A percentile compares a stretch with the other conserved stretches of the same genome.
These are phyloP conservation scores for Xylaria sp. DNA, from an alignment of 2,329 filamentous ascomycete species.

Conservation along the genomic window DNA sequence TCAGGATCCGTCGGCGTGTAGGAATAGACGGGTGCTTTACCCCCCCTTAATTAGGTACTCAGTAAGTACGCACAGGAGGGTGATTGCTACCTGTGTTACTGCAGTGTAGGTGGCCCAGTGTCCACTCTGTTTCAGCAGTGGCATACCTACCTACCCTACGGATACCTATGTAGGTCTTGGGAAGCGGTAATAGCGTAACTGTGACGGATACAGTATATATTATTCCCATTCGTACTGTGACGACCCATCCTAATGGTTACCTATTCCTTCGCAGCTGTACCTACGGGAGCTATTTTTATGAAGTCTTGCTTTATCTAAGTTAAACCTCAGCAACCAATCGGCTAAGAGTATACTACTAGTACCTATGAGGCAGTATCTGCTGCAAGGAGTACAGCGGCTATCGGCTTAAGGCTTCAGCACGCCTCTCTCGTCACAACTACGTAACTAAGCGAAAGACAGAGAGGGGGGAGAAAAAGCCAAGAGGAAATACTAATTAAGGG, in stretches of 20 bases:
- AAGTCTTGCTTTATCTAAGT: slow-evolving; percentile 29
- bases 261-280: not conserved
- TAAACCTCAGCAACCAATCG: slow-evolving; percentile 20
- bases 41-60: not conserved
- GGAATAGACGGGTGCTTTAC: too few relatives aligned
- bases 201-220: not conserved
- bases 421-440: slow-evolving; percentile 16
- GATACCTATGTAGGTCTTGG: not conserved
- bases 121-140: slow-evolving; percentile 7
- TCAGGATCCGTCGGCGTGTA: not conserved
- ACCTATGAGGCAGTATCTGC: not conserved
- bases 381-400: slow-evolving; percentile 8
- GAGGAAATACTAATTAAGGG: not conserved
- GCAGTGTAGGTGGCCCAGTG: not conserved
- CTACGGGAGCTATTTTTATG: slow-evolving; percentile 32
- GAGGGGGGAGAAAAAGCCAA: not conserved
- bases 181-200: not conserved
- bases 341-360: slow-evolving; percentile 13
- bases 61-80: not conserved
- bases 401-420: slow-evolving; percentile 22
- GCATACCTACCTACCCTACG: not conserved
- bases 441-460: slow-evolving; percentile 20
- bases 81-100: not conserved
- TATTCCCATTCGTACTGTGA: too few relatives aligned
- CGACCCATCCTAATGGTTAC: slow-evolving; percentile 15